Base-by-base conservation (phyloP, 163 green algal species). In the Chloromonas sp. region DNA sequence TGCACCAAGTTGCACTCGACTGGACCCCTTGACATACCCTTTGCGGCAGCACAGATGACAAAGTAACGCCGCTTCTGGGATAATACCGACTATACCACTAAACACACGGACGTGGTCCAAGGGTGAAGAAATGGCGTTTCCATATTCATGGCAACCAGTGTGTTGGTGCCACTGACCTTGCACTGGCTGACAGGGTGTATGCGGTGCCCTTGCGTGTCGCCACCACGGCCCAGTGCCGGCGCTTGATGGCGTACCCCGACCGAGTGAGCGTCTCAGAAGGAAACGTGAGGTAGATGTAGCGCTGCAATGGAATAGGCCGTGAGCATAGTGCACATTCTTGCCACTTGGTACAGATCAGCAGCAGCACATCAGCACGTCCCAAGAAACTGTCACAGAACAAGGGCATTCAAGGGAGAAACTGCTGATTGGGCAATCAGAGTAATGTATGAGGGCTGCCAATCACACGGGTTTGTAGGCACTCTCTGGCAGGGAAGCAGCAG, bases 141-240 rank as follows among this genome's bases (percentile, higher is more conserved):
- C 36, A 36, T 36, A 36, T 36, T 36, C 36, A 36, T 36, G 36
- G 36, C 36, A 36, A 36, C 36, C 36, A 36, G 36, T 36, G 36
- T 36, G 36, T 36, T 36, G 36, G 36, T 36, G 36, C 36, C 36
- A 36, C 36, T 36, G 71, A 89, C 14, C 92, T 86, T 0, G 92
- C 90, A 82, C 87, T 92, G 89, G 91, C 91, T 1, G 85, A 83
- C 8, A 91, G 80, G n/a, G 61, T 82, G 85, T 92, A 94, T n/a
- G 92, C 82, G 5, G 62, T 86, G 60, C 87, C 89, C 0, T 82
- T 11, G 13, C 13, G 13, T 15, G 86, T 87, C 1, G 87, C 86
- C 3, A 87, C 92, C 60, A 93, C 93, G 0, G 87, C 93, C 85
- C 93, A 92, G 78, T 96, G 94, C 61, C 89, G 91, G 0, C 93